phyloP scores from a whole-genome alignment of 2,329 filamentous ascomycete genomes.

The Neurospora crassa region DNA sequence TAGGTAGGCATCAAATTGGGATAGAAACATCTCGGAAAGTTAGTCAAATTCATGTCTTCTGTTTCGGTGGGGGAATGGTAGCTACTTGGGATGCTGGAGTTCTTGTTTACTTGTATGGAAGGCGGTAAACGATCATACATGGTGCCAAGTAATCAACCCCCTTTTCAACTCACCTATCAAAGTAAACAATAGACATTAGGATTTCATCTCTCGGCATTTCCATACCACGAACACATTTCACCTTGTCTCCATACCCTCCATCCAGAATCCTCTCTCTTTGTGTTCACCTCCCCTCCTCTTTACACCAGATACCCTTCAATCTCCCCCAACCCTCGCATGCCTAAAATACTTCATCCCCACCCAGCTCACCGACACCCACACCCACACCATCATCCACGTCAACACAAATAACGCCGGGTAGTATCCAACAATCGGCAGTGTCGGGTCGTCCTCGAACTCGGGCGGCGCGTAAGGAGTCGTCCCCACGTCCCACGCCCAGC shows the following conservation, averaged over 20 bases:
- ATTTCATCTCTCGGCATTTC: not conserved
- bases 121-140: not conserved
- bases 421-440: conserved; percentile 90
- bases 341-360: conserved; percentile 99
- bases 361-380: conserved; percentile 97
- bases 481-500: conserved; percentile 98
- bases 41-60: not conserved
- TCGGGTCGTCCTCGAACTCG: conserved; percentile 89
- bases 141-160: not conserved
- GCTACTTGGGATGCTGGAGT: not conserved
- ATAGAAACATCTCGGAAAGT: not conserved
- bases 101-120: not conserved
- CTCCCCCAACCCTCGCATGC: conserved; percentile 78
- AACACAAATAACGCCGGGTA: conserved; percentile 91
- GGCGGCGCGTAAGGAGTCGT: conserved; percentile 92
- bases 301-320: conserved; percentile 29
- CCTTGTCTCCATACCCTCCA: not conserved
- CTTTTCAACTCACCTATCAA: not conserved
- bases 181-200: not conserved
- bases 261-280: not conserved
- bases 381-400: conserved; percentile 94
- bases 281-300: not conserved
- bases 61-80: not conserved
- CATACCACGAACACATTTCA: not conserved
- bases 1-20: not conserved